phyloP scores from a whole-genome alignment of 108 stramenopile genomes.

The Skeletonema tropicum region DNA sequence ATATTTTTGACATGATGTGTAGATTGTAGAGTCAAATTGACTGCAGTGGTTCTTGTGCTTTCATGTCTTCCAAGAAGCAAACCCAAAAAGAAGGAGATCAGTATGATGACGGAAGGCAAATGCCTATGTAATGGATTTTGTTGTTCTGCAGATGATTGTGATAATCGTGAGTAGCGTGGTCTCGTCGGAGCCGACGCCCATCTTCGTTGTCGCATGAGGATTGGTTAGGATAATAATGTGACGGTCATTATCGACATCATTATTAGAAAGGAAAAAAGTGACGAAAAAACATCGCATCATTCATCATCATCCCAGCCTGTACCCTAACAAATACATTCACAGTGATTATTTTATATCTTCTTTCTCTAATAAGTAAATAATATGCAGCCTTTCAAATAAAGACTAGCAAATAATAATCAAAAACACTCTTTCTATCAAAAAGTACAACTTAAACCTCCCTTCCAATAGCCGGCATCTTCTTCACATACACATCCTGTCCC shows the following conservation, averaged over 20 bases:
- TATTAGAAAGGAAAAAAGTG: no score
- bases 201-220: no score
- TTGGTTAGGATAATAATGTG: no score
- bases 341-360: conserved; percentile 1
- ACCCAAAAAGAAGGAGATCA: no score
- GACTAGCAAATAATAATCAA: neutral
- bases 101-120: conserved; percentile 16
- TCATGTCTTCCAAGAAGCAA: conserved; percentile 12
- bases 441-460: conserved; percentile 72
- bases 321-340: neutral
- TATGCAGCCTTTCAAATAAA: neutral
- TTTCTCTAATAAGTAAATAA: neutral
- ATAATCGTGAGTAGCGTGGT: no score
- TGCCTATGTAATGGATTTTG: no score
- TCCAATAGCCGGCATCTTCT: conserved; percentile 83
- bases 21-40: conserved; percentile 6
- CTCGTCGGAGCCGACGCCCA: no score
- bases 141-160: no score
- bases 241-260: no score
- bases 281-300: no score
- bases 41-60: neutral
- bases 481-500: conserved; percentile 83
- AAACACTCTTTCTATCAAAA: no score
- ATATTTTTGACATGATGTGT: conserved; percentile 1
- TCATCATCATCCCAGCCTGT: no score